These are phyloP conservation scores for Phytophthora tentaculata DNA, from an alignment of 352 stramenopile species.

Conservation along the genomic window DNA sequence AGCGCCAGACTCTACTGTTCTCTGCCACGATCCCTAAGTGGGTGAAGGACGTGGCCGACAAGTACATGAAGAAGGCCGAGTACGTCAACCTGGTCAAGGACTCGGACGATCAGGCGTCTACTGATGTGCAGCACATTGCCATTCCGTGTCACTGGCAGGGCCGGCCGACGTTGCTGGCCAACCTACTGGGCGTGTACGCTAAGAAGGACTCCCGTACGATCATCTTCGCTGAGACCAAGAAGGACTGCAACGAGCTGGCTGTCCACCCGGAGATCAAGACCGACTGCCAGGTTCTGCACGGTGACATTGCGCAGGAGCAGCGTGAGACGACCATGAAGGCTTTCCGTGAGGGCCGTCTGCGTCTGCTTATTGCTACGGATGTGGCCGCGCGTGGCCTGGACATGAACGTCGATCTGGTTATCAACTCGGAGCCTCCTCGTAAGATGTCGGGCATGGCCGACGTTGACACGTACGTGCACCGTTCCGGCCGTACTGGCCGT, in stretches of 20 bases:
- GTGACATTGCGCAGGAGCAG: slow-evolving; percentile 97
- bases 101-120: slow-evolving; percentile 88
- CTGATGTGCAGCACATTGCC: slow-evolving; percentile 93
- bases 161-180: slow-evolving; percentile 75
- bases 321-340: slow-evolving; percentile 97
- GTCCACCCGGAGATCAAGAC: slow-evolving; percentile 90
- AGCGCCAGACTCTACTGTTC: slow-evolving; percentile 92
- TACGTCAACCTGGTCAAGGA: slow-evolving; percentile 94
- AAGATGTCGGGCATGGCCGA: slow-evolving; percentile 89
- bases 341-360: slow-evolving; percentile 95
- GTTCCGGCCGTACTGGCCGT: slow-evolving; percentile 96
- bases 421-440: slow-evolving; percentile 94
- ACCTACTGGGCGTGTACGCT: slow-evolving; percentile 80
- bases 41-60: slow-evolving; percentile 91
- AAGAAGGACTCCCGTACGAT: slow-evolving; percentile 93
- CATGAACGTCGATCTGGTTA: slow-evolving; percentile 97
- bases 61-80: slow-evolving; percentile 91
- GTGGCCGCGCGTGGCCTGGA: slow-evolving; percentile 97
- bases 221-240: slow-evolving; percentile 96
- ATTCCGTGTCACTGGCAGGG: slow-evolving; percentile 93
- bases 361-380: slow-evolving; percentile 97
- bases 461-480: slow-evolving; percentile 98
- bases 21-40: slow-evolving; percentile 94
- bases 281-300: slow-evolving; percentile 93
- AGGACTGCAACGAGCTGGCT: slow-evolving; percentile 93